These are phyloP conservation scores for Yamadazyma phyllophila DNA, from an alignment of 805 yeast species.

Conservation along the genomic window DNA sequence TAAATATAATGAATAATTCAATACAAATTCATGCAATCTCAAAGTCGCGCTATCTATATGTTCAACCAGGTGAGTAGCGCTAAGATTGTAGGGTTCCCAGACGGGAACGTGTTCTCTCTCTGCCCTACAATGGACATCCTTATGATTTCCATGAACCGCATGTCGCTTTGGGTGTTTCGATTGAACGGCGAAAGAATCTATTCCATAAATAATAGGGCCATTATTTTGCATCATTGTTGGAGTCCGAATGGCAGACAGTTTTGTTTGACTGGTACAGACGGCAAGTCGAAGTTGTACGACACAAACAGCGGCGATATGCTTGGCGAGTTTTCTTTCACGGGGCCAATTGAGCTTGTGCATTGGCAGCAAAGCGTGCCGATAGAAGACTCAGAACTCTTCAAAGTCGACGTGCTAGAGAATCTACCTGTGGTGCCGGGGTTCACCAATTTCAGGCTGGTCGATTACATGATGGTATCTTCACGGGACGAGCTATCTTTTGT, in stretches of 20 bases:
- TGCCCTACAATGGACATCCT: constrained; percentile 56
- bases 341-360: constrained; percentile 14
- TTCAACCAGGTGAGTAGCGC: constrained; percentile 2
- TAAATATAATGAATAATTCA: constrained; percentile 3
- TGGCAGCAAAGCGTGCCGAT: constrained; percentile 2
- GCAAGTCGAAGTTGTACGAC: constrained; percentile 42
- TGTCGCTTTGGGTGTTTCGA: constrained; percentile 51
- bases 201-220: constrained; percentile 39
- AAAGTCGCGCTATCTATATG: background rate
- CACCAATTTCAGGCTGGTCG: constrained; percentile 5
- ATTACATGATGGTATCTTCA: constrained; percentile 9
- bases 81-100: constrained; percentile 27
- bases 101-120: constrained; percentile 41
- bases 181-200: constrained; percentile 53
- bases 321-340: constrained; percentile 15
- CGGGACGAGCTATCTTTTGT: constrained; percentile 5
- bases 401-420: constrained; percentile 10
- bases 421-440: constrained; percentile 11
- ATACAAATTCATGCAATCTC: too few relatives aligned
- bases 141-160: constrained; percentile 49
- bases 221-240: constrained; percentile 31
- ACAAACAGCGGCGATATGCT: constrained; percentile 41
- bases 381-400: constrained; percentile 10
- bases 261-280: constrained; percentile 46
- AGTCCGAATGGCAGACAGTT: constrained; percentile 38